Percentiles rank a stretch among this genome's conserved stretches.
Evolutionary conservation across 192 early-diverging fungal genomes (phyloP).

Genomic region (Backusella macrospora): DNA sequence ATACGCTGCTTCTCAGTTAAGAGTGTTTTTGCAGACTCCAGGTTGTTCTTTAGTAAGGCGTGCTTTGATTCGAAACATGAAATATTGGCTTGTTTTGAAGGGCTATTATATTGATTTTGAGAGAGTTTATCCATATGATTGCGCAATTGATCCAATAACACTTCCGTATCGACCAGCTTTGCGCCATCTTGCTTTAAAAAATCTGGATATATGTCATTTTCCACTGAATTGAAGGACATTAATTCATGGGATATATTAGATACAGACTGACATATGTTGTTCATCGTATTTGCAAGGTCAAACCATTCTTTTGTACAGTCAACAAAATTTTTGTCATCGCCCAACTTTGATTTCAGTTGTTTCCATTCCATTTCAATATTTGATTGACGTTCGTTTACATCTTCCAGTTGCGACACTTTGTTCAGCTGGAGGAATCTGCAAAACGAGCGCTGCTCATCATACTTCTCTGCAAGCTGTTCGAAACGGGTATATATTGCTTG

Average conservation of each 20-base stretch:
- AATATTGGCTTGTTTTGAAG: neutral
- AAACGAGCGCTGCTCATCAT: neutral
- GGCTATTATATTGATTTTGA: neutral
- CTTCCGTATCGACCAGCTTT: neutral
- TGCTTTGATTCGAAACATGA: neutral
- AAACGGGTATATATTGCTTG: neutral
- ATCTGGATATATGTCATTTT: neutral
- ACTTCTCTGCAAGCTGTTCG: neutral
- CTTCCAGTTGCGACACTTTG: neutral
- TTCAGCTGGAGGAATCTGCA: conserved; percentile 11
- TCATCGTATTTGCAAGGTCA: neutral
- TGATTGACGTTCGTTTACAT: neutral
- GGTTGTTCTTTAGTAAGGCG: neutral
- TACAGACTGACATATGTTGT: neutral
- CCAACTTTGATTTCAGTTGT: neutral
- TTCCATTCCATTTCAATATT: neutral
- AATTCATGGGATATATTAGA: neutral
- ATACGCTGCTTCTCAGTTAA: neutral
- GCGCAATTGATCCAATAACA: neutral
- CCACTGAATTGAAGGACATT: neutral
- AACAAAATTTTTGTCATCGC: neutral
- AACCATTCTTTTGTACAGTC: conserved; percentile 5
- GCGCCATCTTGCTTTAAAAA: neutral
- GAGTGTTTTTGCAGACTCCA: neutral
- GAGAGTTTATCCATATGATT: neutral